A percentile compares a stretch with the other conserved stretches of the same genome.
These are phyloP conservation scores for Phaeosphaeria sp. DNA, from an alignment of 2,329 filamentous ascomycete genomes.

Conservation along the genomic window DNA sequence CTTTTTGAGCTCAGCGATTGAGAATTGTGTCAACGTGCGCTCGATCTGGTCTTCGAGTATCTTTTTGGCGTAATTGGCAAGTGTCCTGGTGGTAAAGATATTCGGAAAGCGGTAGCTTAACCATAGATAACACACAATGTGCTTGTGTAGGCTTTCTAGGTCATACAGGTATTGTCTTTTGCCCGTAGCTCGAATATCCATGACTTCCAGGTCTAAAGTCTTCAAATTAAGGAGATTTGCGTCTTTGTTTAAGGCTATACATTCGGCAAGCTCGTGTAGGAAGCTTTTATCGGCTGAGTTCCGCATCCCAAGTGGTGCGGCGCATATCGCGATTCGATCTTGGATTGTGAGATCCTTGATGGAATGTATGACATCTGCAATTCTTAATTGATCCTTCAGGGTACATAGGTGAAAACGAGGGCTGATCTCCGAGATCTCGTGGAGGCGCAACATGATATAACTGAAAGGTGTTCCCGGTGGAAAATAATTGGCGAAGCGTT, in stretches of 20 bases:
- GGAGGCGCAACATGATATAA: constrained; percentile 78
- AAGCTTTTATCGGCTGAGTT: constrained; percentile 56
- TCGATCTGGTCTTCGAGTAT: constrained; percentile 80
- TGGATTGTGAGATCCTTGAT: constrained; percentile 70
- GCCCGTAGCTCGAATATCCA: constrained; percentile 63
- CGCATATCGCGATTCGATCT: constrained; percentile 78
- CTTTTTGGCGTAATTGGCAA: constrained; percentile 80
- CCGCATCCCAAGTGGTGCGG: constrained; percentile 69
- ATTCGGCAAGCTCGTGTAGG: constrained; percentile 69
- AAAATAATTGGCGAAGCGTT: constrained; percentile 82
- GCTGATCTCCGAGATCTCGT: constrained; percentile 70
- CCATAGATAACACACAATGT: constrained; percentile 88
- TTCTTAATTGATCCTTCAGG: constrained; percentile 66
- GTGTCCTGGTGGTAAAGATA: constrained; percentile 74
- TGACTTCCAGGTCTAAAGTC: constrained; percentile 72
- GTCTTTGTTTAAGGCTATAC: constrained; percentile 70
- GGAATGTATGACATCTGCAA: constrained; percentile 77
- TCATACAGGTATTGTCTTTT: constrained; percentile 66
- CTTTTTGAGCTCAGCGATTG: constrained; percentile 37
- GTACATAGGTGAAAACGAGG: constrained; percentile 74
- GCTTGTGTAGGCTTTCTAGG: constrained; percentile 81
- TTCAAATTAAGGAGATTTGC: constrained; percentile 75
- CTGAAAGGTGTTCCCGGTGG: constrained; percentile 80
- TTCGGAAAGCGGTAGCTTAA: constrained; percentile 86
- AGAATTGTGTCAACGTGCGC: constrained; percentile 65